Base-by-base conservation (phyloP, 106 monocot species). In the Dioscorea zingiberensis region DNA sequence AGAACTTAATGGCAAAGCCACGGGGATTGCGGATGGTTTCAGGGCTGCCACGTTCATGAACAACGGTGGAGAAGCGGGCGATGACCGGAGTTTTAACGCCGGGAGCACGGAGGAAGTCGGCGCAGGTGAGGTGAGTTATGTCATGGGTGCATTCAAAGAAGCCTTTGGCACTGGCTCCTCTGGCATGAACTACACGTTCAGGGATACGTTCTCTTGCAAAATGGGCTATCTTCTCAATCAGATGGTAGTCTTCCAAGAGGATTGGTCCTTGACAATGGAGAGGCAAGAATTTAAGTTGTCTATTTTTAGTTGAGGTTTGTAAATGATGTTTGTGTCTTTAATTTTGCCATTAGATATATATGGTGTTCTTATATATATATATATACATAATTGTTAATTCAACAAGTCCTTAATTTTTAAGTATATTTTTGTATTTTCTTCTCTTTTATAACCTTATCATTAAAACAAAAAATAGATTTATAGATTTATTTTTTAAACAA, bases 111-210 rank as follows among this genome's bases (percentile, higher is more conserved):
- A 88, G 78, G 75, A 88, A 88, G 76, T 84, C 88, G 27, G 88
- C 84, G 62, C 88, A 88, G 15, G 88, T 84, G 45, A 84, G 78
- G 21, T 71, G 13, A 11, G 84, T 73, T 38, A 84, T 84, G 25
- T 88, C 88, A 44, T 88, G 88, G 12, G 84, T 88, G 73, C 81
- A 84, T 70, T 88, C 81, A 58, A 88, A 88, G 72, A 88, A 88
- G 21, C 88, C 84, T 67, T 88, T 81, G 11, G 88, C 88, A 29
- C 84, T 81, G 12, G 88, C 88, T 0, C 88, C 88, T 4, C 88
- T 67, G 0, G 88, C 88, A 21, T 88, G 88, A 7, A 88, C 88
- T 23, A 88, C 88, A 7, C 88, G 71, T 67, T 88, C 88, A 1
- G 88, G 88, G 58, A 88, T 88, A 3, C 84, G 69, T 73, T 88